A percentile compares a stretch with the other conserved stretches of the same genome.
Conservation (phyloP, 345 rosid species). For the Barbarea vulgaris region DNA sequence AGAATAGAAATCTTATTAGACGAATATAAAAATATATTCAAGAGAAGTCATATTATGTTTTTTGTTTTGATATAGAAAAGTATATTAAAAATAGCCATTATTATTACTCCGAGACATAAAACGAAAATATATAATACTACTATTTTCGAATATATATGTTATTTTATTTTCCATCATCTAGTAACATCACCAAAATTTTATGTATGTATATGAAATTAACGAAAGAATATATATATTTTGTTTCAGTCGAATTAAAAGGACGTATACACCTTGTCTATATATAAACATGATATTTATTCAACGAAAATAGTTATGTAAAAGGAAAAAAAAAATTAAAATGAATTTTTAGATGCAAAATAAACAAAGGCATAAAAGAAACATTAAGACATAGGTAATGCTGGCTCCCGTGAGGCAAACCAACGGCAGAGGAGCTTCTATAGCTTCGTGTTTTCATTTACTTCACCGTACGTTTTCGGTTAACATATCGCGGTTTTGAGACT, state of each 20-base stretch:
- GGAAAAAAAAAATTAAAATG: not conserved
- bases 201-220: not conserved
- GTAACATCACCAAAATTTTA: not conserved
- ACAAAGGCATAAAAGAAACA: not conserved
- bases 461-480: too few relatives aligned
- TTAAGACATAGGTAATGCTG: not conserved
- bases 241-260: not conserved
- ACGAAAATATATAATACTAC: not conserved
- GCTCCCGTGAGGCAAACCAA: not conserved
- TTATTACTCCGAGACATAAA: not conserved
- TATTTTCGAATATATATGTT: not conserved
- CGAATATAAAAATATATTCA: not conserved
- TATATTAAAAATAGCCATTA: not conserved
- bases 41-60: not conserved
- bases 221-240: too few relatives aligned
- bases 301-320: not conserved
- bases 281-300: not conserved
- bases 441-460: not conserved
- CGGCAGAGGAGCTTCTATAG: not conserved
- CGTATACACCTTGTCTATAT: too few relatives aligned
- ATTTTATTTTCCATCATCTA: not conserved
- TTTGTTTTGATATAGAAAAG: not conserved
- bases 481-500: not conserved
- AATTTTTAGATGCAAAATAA: not conserved
- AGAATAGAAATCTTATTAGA: not conserved